Evolutionary conservation across 345 rosid genomes (phyloP).

Genomic region (Viola odorata): DNA sequence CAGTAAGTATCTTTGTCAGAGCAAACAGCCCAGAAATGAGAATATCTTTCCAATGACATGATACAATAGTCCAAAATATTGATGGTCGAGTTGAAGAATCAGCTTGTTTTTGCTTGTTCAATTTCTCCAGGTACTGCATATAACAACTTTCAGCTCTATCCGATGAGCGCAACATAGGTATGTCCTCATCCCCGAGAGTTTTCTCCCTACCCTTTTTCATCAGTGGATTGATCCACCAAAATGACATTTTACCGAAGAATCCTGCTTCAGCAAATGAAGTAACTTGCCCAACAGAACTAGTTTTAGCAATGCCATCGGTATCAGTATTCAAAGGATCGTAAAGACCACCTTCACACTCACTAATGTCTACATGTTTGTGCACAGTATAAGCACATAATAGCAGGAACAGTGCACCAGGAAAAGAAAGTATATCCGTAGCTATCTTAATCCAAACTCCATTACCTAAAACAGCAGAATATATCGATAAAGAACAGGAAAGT

Average conservation of each 20-base stretch:
- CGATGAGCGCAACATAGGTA: constrained; percentile 48
- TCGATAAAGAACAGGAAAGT: constrained; percentile 37
- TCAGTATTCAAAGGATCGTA: constrained; percentile 52
- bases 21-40: constrained; percentile 80
- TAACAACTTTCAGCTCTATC: constrained; percentile 81
- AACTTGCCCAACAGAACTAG: constrained; percentile 23
- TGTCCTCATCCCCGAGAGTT: constrained; percentile 62
- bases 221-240: constrained; percentile 86
- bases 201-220: constrained; percentile 65
- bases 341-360: constrained; percentile 28
- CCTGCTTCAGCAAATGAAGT: constrained; percentile 61
- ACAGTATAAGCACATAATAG: constrained; percentile 48
- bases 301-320: constrained; percentile 24
- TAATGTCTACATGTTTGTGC: constrained; percentile 21
- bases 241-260: constrained; percentile 53
- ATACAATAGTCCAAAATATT: constrained; percentile 45
- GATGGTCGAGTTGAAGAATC: constrained; percentile 41
- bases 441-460: constrained; percentile 18
- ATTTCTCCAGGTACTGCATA: constrained; percentile 42
- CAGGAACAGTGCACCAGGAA: constrained; percentile 57
- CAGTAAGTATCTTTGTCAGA: constrained; percentile 57
- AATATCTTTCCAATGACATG: constrained; percentile 66
- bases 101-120: constrained; percentile 42
- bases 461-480: constrained; percentile 30
- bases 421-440: constrained; percentile 44